phyloP scores from a whole-genome alignment of 2,329 filamentous ascomycete genomes.

The Juglanconis oblonga region DNA sequence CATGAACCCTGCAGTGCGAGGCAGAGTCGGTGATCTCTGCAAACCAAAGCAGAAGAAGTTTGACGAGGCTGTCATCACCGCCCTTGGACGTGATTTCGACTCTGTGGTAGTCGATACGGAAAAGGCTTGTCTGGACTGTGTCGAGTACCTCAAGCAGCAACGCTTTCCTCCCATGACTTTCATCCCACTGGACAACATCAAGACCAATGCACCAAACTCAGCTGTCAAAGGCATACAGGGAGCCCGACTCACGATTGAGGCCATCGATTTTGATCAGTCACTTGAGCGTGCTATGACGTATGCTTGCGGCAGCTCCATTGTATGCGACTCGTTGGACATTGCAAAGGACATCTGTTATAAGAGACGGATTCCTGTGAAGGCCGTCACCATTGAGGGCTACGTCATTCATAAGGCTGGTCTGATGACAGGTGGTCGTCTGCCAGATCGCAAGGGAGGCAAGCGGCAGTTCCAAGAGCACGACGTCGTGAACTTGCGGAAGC shows the following conservation, averaged over 20 bases:
- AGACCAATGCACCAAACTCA: slow-evolving; percentile 86
- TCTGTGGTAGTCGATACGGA: slow-evolving; percentile 93
- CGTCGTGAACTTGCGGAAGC: slow-evolving; percentile 76
- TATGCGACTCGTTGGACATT: slow-evolving; percentile 83
- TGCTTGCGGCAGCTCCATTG: slow-evolving; percentile 90
- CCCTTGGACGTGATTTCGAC: slow-evolving; percentile 90
- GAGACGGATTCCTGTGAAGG: slow-evolving; percentile 82
- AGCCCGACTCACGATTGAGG: slow-evolving; percentile 88
- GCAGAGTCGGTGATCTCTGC: slow-evolving; percentile 86
- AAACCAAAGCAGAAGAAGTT: slow-evolving; percentile 97
- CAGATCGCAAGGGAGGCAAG: slow-evolving; percentile 69
- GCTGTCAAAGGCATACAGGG: slow-evolving; percentile 86
- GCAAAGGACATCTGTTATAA: slow-evolving; percentile 90
- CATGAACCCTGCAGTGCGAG: slow-evolving; percentile 87
- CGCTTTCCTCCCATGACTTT: slow-evolving; percentile 86
- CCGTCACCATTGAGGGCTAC: slow-evolving; percentile 90
- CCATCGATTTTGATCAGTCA: slow-evolving; percentile 86
- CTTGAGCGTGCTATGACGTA: slow-evolving; percentile 92
- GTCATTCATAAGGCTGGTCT: slow-evolving; percentile 95
- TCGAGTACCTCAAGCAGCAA: slow-evolving; percentile 90
- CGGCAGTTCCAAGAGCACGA: slow-evolving; percentile 88
- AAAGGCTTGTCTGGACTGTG: slow-evolving; percentile 90
- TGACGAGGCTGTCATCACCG: slow-evolving; percentile 87
- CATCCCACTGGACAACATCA: slow-evolving; percentile 94
- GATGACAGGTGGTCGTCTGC: slow-evolving; percentile 91